Conservation (phyloP, 768 basidiomycete genomes). For the Tephrocybe rancida region DNA sequence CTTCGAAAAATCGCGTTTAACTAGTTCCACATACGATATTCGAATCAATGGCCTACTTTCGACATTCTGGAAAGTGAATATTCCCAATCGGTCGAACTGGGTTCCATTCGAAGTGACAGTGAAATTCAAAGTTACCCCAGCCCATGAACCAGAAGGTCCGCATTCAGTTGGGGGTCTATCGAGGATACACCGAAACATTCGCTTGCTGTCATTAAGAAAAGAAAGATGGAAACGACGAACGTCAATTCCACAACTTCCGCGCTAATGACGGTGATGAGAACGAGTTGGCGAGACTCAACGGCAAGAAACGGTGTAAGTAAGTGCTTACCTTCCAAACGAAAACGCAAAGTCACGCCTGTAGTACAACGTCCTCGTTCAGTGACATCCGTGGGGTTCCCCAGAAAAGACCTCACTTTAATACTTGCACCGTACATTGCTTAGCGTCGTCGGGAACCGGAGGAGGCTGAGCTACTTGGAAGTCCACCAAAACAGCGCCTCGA, state of each 20-base stretch:
- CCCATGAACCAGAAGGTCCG: constrained; percentile 71
- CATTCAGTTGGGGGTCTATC: constrained; percentile 71
- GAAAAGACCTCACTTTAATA: constrained; percentile 58
- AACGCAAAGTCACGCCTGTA: constrained; percentile 71
- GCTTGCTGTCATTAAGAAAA: no score
- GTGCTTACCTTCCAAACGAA: constrained; percentile 61
- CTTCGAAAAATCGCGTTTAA: constrained; percentile 30
- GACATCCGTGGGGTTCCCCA: no score
- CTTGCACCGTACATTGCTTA: constrained; percentile 64
- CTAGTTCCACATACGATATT: not conserved
- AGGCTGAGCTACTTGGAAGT: constrained; percentile 76
- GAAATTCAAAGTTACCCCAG: constrained; percentile 73
- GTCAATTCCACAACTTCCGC: constrained; percentile 64
- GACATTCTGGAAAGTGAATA: constrained; percentile 76
- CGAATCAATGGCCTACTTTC: constrained; percentile 52
- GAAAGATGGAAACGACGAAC: constrained; percentile 30
- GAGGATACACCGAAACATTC: no score
- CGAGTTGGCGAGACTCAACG: no score
- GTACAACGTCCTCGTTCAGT: no score
- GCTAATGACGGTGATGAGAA: constrained; percentile 40
- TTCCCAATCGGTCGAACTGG: constrained; percentile 71
- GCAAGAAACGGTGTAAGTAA: not conserved
- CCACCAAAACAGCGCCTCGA: constrained; percentile 44
- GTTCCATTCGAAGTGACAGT: constrained; percentile 80
- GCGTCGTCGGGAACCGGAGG: constrained; percentile 61